These are phyloP conservation scores for Hansenula sp. DNA, from an alignment of 1,139 yeast genomes.

Conservation along the genomic window DNA sequence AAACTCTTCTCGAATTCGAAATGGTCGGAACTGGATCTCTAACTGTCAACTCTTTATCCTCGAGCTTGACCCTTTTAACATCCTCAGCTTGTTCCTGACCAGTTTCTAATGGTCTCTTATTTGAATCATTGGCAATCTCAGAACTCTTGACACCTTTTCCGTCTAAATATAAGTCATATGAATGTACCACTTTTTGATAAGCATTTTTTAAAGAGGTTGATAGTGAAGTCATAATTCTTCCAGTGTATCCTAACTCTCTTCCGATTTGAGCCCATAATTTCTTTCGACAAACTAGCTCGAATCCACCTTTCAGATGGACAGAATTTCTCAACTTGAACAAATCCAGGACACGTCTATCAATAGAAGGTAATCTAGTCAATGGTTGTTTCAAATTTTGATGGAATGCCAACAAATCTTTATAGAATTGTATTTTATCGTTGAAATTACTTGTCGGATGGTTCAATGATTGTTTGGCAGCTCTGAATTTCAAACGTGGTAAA, in stretches of 20 bases:
- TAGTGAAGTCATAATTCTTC: slow-evolving; percentile 64
- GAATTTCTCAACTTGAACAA: slow-evolving; percentile 46
- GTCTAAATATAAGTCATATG: slow-evolving; percentile 23
- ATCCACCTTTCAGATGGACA: slow-evolving; percentile 58
- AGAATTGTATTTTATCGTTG: slow-evolving; percentile 30
- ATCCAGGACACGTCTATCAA: slow-evolving; percentile 56
- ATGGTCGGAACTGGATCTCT: slow-evolving; percentile 28
- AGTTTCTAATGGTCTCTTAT: slow-evolving; percentile 15
- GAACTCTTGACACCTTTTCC: slow-evolving; percentile 5
- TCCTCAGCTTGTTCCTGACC: not conserved
- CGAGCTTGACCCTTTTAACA: not conserved
- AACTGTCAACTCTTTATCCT: slow-evolving; percentile 3
- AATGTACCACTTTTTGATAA: slow-evolving; percentile 35
- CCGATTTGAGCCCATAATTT: slow-evolving; percentile 68
- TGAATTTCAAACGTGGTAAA: slow-evolving; percentile 53
- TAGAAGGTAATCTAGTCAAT: slow-evolving; percentile 41
- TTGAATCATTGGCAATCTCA: slow-evolving; percentile 10
- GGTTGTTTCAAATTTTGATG: slow-evolving; percentile 22
- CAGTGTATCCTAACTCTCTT: slow-evolving; percentile 71
- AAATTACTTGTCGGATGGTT: slow-evolving; percentile 32
- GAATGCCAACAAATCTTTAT: slow-evolving; percentile 29
- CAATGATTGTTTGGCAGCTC: slow-evolving; percentile 49
- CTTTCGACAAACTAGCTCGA: slow-evolving; percentile 46
- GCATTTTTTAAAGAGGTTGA: slow-evolving; percentile 66
- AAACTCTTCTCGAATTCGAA: slow-evolving; percentile 45